Evolutionary conservation across 2,329 filamentous ascomycete species (phyloP).

Genomic region (Trichoderma sp.): DNA sequence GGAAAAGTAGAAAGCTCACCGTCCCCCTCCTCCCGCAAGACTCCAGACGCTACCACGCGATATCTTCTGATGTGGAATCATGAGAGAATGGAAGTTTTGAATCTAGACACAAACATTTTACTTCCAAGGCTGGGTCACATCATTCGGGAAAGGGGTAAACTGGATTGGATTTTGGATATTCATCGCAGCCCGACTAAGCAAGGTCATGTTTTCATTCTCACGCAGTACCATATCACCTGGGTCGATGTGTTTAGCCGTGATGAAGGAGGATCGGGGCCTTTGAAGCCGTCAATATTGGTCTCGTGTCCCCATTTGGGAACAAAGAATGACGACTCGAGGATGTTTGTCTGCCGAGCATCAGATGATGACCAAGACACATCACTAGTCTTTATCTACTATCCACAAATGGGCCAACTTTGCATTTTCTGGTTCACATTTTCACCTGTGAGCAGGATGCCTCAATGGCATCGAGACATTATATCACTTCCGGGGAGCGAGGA

Average conservation of each 20-base stretch:
- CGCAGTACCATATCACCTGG: slow-evolving; percentile 49
- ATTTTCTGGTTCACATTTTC: slow-evolving; percentile 36
- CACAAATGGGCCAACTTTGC: slow-evolving; percentile 31
- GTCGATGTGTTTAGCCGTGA: slow-evolving; percentile 38
- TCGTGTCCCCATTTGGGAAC: slow-evolving; percentile 31
- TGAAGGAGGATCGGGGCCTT: slow-evolving; percentile 5
- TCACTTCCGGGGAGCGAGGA: slow-evolving; percentile 25
- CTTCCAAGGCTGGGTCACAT: slow-evolving; percentile 30
- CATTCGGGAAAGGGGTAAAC: slow-evolving; percentile 25
- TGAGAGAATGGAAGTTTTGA: slow-evolving; percentile 34
- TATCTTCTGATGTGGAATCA: slow-evolving; percentile 39
- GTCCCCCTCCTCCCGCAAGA: slow-evolving; percentile 18
- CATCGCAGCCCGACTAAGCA: slow-evolving; percentile 45
- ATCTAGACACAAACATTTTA: slow-evolving; percentile 34
- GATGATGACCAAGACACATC: slow-evolving; percentile 23
- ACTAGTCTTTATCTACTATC: slow-evolving; percentile 37
- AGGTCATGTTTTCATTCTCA: slow-evolving; percentile 58
- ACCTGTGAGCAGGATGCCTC: slow-evolving; percentile 29
- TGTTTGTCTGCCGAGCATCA: slow-evolving; percentile 30
- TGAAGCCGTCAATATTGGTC: slow-evolving; percentile 28
- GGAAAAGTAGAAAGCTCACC: slow-evolving; percentile 25
- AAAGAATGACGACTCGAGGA: slow-evolving; percentile 27
- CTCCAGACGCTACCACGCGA: slow-evolving; percentile 7
- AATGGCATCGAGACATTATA: slow-evolving; percentile 39
- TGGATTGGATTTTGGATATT: slow-evolving; percentile 54